These are phyloP conservation scores for Nannizzia gypsea DNA, from an alignment of 2,329 filamentous ascomycete genomes.

Conservation along the genomic window DNA sequence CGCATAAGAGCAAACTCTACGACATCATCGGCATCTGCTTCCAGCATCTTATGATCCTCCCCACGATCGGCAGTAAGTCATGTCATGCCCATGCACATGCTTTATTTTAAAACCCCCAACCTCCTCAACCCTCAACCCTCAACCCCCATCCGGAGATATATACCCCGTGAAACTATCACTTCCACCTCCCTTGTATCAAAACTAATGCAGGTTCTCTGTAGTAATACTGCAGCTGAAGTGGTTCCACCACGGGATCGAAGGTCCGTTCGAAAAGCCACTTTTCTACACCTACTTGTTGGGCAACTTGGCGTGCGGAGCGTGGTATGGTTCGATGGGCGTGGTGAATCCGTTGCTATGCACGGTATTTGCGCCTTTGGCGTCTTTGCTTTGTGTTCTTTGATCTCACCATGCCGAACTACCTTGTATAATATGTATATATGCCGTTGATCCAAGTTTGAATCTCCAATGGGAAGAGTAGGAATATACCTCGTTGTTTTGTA, in stretches of 20 bases:
- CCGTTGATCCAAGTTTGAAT: too few relatives aligned
- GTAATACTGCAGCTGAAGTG: constrained; percentile 1
- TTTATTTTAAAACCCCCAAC: too few relatives aligned
- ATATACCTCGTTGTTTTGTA: background rate
- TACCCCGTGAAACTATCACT: background rate
- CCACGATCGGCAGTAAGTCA: background rate
- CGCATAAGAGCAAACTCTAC: background rate
- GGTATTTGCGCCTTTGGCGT: background rate
- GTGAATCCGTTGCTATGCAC: background rate
- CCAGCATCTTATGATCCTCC: background rate
- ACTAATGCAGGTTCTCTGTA: background rate
- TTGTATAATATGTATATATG: background rate
- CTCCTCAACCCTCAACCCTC: too few relatives aligned
- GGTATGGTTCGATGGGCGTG: background rate
- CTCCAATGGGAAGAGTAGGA: background rate
- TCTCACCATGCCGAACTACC: too few relatives aligned
- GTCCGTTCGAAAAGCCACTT: background rate
- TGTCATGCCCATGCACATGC: too few relatives aligned
- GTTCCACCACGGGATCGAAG: background rate
- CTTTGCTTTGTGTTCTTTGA: background rate
- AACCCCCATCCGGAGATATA: background rate
- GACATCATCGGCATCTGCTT: constrained; percentile 4
- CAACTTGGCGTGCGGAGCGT: background rate
- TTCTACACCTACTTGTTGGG: background rate
- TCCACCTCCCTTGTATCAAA: background rate